Conservation (phyloP, 768 basidiomycete species). For the Filobasidium floriforme region DNA sequence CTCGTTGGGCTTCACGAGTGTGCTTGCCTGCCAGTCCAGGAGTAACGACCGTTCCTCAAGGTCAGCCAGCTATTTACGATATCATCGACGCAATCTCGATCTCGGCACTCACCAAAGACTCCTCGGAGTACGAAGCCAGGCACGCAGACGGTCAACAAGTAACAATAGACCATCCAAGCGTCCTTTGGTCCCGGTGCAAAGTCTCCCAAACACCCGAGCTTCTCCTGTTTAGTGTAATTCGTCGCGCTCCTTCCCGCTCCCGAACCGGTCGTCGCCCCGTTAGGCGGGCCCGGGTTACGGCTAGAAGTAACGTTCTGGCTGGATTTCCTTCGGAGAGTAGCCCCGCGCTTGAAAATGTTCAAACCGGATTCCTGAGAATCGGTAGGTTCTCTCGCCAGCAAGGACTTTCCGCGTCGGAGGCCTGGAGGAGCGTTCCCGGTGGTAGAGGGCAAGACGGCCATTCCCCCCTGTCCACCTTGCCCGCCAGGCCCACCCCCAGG, state of each 20-base stretch:
- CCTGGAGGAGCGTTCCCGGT: slow-evolving; percentile 32
- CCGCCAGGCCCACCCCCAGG: background rate
- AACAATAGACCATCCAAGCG: slow-evolving; percentile 92
- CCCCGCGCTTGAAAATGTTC: slow-evolving; percentile 78
- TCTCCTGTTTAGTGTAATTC: slow-evolving; percentile 22
- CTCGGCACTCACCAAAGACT: slow-evolving; percentile 70
- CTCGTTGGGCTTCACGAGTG: slow-evolving; percentile 85
- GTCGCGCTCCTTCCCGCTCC: slow-evolving; percentile 2
- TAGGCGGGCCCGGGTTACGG: slow-evolving; percentile 31
- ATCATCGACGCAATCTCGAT: background rate
- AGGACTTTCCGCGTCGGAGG: slow-evolving; percentile 76
- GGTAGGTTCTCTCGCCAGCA: slow-evolving; percentile 74
- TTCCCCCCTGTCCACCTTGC: slow-evolving; percentile 14
- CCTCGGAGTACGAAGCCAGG: slow-evolving; percentile 64
- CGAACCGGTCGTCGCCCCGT: slow-evolving; percentile 10
- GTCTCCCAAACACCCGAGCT: slow-evolving; percentile 53
- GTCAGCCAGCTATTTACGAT: background rate
- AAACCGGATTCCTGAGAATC: slow-evolving; percentile 86
- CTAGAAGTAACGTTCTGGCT: slow-evolving; percentile 47
- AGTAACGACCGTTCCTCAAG: background rate
- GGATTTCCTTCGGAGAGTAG: slow-evolving; percentile 63
- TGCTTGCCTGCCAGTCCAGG: slow-evolving; percentile 58
- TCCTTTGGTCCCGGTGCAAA: slow-evolving; percentile 81
- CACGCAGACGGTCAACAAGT: slow-evolving; percentile 71
- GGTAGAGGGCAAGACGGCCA: slow-evolving; percentile 18